Percentiles rank a stretch among this genome's conserved stretches.
These are phyloP conservation scores for Fonsecaea multimorphosa DNA, from an alignment of 2,329 filamentous ascomycete genomes.

Conservation along the genomic window DNA sequence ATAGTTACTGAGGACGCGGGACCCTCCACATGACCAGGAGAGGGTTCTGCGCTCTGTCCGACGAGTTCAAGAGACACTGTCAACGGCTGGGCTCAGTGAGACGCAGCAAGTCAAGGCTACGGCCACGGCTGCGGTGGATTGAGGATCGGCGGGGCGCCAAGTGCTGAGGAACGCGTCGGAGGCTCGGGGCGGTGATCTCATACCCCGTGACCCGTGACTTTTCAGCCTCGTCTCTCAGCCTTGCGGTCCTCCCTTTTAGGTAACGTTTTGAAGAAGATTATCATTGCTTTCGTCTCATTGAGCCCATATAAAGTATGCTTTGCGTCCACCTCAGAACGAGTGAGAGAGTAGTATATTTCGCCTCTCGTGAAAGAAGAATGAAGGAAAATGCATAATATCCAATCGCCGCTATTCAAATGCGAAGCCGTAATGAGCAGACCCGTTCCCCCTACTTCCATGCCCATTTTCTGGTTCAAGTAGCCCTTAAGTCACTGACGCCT, in stretches of 20 bases:
- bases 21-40: conserved; percentile 20
- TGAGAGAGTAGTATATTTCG: neutral
- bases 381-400: neutral
- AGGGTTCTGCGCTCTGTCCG: neutral
- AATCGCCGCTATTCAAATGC: neutral
- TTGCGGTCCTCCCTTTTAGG: neutral
- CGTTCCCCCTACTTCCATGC: neutral
- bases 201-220: neutral
- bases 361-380: neutral
- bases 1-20: conserved; percentile 55
- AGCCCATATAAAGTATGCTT: neutral
- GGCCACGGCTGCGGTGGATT: neutral
- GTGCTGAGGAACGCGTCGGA: neutral
- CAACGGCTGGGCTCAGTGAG: neutral
- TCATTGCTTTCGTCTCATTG: no score
- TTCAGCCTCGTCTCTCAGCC: neutral
- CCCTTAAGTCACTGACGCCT: neutral
- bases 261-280: no score
- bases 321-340: neutral
- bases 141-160: neutral
- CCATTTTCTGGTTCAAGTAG: neutral
- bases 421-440: neutral
- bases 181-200: neutral
- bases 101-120: neutral
- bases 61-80: neutral